phyloP scores from a whole-genome alignment of 495 filamentous ascomycete species.

The Penicillium ucsense region DNA sequence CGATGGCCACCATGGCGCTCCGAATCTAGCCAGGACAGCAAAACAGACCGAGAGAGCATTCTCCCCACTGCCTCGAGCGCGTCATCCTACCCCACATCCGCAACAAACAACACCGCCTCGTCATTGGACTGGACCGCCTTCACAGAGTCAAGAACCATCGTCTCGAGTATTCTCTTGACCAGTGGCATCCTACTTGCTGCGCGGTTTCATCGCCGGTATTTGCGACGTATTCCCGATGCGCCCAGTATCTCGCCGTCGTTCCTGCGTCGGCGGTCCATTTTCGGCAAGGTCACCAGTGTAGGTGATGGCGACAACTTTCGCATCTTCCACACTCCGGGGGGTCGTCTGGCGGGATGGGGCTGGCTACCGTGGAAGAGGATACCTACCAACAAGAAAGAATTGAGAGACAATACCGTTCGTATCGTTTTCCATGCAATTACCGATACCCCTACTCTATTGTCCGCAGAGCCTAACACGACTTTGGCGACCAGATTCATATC shows the following conservation, averaged over 20 bases:
- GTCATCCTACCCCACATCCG: constrained; percentile 5
- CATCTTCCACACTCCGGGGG: constrained; percentile 88
- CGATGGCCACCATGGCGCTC: constrained; percentile 45
- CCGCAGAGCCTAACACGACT: background rate
- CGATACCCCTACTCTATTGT: background rate
- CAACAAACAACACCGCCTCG: constrained; percentile 9
- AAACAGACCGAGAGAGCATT: constrained; percentile 7
- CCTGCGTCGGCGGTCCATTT: constrained; percentile 62
- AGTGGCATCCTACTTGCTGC: constrained; percentile 49
- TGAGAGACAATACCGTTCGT: constrained; percentile 71
- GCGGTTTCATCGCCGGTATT: constrained; percentile 48
- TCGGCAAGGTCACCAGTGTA: constrained; percentile 83
- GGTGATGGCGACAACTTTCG: constrained; percentile 95
- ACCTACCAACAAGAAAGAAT: constrained; percentile 51
- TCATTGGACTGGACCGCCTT: constrained; percentile 55
- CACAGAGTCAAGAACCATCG: constrained; percentile 52
- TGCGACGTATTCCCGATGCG: constrained; percentile 72
- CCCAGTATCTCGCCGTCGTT: constrained; percentile 55
- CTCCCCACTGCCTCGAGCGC: constrained; percentile 2
- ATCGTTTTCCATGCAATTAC: background rate
- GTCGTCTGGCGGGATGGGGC: constrained; percentile 77
- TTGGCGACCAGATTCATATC: constrained; percentile 51
- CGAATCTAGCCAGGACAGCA: constrained; percentile 25
- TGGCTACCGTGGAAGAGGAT: constrained; percentile 72
- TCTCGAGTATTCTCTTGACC: constrained; percentile 62